Evolutionary conservation across 2,329 filamentous ascomycete species (phyloP).

Genomic region (Curvularia verruculosa): DNA sequence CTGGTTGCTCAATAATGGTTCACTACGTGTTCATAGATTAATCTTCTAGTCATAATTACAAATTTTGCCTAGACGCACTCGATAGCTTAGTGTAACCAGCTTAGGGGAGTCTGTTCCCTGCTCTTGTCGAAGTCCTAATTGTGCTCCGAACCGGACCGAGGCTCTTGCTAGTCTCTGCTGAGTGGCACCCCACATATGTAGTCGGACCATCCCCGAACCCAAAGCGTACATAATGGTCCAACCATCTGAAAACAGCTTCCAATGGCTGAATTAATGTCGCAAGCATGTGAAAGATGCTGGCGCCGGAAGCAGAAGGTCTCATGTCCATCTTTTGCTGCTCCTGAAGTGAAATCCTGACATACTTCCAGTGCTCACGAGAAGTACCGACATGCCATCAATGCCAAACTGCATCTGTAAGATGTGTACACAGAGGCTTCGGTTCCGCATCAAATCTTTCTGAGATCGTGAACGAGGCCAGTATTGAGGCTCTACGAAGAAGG

Average conservation of each 20-base stretch:
- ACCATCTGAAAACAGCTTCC: neutral
- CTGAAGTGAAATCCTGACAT: neutral
- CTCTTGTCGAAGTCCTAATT: neutral
- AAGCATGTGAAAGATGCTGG: constrained; percentile 26
- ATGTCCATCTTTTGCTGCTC: neutral
- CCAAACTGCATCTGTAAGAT: neutral
- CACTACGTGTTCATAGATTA: neutral
- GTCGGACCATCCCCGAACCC: neutral
- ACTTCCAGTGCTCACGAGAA: constrained; percentile 13
- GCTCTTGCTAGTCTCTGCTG: neutral
- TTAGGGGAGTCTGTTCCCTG: neutral
- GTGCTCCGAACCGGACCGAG: neutral
- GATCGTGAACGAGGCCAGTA: neutral
- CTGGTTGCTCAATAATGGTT: neutral
- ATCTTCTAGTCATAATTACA: neutral
- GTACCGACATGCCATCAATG: neutral
- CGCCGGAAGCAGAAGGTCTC: constrained; percentile 24
- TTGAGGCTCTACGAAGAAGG: neutral
- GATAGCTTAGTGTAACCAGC: neutral
- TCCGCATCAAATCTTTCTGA: neutral
- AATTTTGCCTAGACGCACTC: neutral
- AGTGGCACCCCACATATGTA: neutral
- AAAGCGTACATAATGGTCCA: neutral
- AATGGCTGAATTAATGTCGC: neutral
- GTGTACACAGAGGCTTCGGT: neutral